A percentile compares a stretch with the other conserved stretches of the same genome.
phyloP scores from a whole-genome alignment of 768 basidiomycete genomes.

The Russula ochroleuca region DNA sequence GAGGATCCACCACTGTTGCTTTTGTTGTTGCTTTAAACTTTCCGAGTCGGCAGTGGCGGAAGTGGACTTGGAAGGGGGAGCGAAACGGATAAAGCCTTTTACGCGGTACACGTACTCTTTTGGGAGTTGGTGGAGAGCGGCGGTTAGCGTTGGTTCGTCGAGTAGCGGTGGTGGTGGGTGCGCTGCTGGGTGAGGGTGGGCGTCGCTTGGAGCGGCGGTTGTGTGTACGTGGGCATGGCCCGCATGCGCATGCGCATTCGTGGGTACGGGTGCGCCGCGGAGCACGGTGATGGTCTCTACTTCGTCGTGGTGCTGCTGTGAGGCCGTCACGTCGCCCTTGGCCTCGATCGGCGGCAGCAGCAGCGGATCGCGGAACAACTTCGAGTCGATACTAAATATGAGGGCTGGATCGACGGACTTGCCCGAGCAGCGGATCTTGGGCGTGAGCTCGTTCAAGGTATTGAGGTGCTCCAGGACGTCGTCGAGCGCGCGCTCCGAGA shows the following conservation, averaged over 20 bases:
- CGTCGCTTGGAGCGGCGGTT: background rate
- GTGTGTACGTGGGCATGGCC: constrained; percentile 5
- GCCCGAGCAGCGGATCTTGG: constrained; percentile 67
- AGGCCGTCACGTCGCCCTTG: too few relatives aligned
- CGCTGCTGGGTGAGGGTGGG: constrained; percentile 2
- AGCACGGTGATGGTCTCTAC: constrained; percentile 75
- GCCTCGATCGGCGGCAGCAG: background rate
- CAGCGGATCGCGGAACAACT: constrained; percentile 48
- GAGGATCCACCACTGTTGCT: constrained; percentile 46
- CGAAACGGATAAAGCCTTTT: constrained; percentile 76
- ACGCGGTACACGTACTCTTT: constrained; percentile 76
- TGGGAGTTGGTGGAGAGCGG: constrained; percentile 49
- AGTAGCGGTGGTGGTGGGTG: constrained; percentile 28
- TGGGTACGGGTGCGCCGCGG: constrained; percentile 37
- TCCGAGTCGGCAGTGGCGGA: constrained; percentile 13
- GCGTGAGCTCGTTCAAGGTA: constrained; percentile 87
- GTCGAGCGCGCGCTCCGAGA: constrained; percentile 75
- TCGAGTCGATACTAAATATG: constrained; percentile 89
- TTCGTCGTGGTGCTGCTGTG: constrained; percentile 64
- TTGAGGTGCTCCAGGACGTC: constrained; percentile 80
- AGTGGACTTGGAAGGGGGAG: background rate
- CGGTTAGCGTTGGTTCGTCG: constrained; percentile 39
- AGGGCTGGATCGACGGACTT: constrained; percentile 70
- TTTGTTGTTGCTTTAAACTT: too few relatives aligned
- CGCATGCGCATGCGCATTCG: constrained; percentile 28